These are phyloP conservation scores for Mortierella sp. DNA, from an alignment of 371 early-diverging fungal species.

Conservation along the genomic window DNA sequence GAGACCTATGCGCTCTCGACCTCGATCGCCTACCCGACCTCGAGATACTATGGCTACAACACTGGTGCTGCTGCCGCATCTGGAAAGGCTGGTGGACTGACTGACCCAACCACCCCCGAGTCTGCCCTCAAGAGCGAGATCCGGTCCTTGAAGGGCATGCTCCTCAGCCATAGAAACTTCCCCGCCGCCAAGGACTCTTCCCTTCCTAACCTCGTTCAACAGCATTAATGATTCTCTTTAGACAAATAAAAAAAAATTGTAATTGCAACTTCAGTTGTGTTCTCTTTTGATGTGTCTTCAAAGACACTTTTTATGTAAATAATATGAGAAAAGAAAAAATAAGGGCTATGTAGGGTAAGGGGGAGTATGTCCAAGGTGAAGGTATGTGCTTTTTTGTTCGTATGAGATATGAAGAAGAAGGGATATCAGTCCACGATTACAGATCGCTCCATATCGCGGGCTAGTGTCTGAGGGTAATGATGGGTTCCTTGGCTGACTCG, in stretches of 20 bases:
- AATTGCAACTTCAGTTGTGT: background rate
- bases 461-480: conserved; percentile 36
- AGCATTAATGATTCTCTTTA: conserved; percentile 11
- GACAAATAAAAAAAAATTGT: background rate
- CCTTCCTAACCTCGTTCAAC: conserved; percentile 41
- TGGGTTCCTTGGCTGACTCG: conserved; percentile 30
- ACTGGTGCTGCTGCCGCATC: conserved; percentile 35
- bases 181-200: conserved; percentile 33
- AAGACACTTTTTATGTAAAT: background rate
- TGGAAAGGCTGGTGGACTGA: conserved; percentile 37
- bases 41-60: conserved; percentile 55
- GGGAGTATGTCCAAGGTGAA: background rate
- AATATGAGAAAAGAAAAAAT: background rate
- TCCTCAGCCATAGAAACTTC: conserved; percentile 58
- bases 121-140: conserved; percentile 55
- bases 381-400: background rate
- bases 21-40: conserved; percentile 52
- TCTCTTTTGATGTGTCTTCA: background rate
- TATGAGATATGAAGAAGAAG: background rate
- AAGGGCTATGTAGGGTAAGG: background rate
- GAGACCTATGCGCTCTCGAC: conserved; percentile 52
- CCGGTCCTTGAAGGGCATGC: conserved; percentile 56
- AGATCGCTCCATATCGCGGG: conserved; percentile 42
- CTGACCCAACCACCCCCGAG: conserved; percentile 44
- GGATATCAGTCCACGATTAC: conserved; percentile 13